Conservation (phyloP, 2,329 filamentous ascomycete species). For the Cadophora gregata region DNA sequence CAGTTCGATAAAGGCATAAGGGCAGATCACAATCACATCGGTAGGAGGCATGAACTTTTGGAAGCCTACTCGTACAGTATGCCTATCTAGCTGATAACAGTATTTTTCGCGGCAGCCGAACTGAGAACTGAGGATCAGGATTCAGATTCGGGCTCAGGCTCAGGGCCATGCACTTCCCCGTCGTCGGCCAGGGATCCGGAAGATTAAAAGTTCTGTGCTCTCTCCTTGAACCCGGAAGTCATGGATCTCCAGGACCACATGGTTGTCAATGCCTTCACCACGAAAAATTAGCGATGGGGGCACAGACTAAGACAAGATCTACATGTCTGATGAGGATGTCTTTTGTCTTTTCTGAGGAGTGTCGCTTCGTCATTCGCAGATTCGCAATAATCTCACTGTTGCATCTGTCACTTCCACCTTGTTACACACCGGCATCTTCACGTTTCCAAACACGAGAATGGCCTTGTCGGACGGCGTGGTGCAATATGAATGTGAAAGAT, state of each 20-base stretch:
- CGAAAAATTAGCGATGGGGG: not conserved
- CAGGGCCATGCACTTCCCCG: not conserved
- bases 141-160: too few species aligned
- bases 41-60: not conserved
- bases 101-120: not conserved
- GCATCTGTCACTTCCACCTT: not conserved
- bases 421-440: not conserved
- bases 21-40: slow-evolving; percentile 9
- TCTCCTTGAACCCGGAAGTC: not conserved
- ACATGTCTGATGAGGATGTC: slow-evolving; percentile 2
- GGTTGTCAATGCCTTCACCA: slow-evolving; percentile 1
- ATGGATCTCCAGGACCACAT: slow-evolving; percentile 14
- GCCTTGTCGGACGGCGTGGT: not conserved
- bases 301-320: slow-evolving; percentile 5
- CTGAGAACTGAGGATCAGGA: not conserved
- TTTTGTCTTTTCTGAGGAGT: not conserved
- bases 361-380: not conserved
- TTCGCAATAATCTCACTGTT: not conserved
- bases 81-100: not conserved
- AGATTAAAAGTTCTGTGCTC: slow-evolving; percentile 12
- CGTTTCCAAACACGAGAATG: not conserved
- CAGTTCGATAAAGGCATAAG: not conserved
- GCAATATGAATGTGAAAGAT: not conserved
- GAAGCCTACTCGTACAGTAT: too few species aligned
- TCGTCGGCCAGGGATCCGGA: slow-evolving; percentile 4